Conservation (phyloP, 2,329 filamentous ascomycete species). For the Claviceps arundinis region DNA sequence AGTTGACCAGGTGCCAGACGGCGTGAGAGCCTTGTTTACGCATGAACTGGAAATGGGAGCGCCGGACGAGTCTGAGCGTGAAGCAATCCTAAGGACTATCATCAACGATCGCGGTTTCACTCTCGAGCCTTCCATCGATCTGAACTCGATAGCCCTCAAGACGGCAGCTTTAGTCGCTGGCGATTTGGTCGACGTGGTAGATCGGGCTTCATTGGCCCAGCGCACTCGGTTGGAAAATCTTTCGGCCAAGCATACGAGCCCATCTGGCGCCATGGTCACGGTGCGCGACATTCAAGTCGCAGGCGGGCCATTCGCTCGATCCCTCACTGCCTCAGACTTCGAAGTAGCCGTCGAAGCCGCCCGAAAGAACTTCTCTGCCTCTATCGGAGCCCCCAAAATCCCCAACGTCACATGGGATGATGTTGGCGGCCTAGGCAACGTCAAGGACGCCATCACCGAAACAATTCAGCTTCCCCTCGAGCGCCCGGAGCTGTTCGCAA, state of each 20-base stretch:
- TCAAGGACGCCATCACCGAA: conserved; percentile 94
- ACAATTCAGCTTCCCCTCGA: conserved; percentile 91
- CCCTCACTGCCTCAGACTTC: conserved; percentile 72
- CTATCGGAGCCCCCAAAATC: conserved; percentile 95
- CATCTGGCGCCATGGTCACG: conserved; percentile 34
- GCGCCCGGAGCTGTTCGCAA: conserved; percentile 84
- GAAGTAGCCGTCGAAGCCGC: conserved; percentile 90
- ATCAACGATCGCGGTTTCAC: conserved; percentile 62
- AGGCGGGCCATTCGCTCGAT: conserved; percentile 66
- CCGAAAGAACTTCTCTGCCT: conserved; percentile 93
- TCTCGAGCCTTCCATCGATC: conserved; percentile 72
- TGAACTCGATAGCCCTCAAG: conserved; percentile 78
- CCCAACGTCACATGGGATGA: conserved; percentile 95
- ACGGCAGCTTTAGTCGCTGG: conserved; percentile 91
- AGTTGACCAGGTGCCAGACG: conserved; percentile 85
- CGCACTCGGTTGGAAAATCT: conserved; percentile 62
- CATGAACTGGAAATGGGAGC: conserved; percentile 91
- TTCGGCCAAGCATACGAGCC: conserved; percentile 32
- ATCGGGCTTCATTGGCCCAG: conserved; percentile 70
- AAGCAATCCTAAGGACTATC: conserved; percentile 70
- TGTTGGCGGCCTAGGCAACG: conserved; percentile 81
- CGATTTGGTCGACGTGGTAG: conserved; percentile 86
- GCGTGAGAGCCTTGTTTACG: conserved; percentile 79
- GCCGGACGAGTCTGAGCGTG: conserved; percentile 83
- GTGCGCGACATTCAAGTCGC: conserved; percentile 78